Base-by-base conservation (phyloP, 495 filamentous ascomycete genomes). In the Articulospora tetracladia region DNA sequence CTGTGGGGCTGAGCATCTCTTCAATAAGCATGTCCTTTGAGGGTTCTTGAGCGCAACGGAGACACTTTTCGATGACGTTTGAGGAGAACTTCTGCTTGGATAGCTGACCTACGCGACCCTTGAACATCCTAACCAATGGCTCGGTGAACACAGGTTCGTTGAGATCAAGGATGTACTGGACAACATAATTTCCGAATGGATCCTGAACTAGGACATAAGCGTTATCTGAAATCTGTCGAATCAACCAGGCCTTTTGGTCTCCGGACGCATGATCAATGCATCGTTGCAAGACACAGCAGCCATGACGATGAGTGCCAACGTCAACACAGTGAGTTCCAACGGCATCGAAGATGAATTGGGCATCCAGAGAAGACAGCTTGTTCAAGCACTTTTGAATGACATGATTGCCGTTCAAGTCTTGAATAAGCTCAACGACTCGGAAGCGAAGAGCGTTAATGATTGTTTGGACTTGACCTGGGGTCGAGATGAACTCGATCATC, bases 61-160 rank as follows among this genome's bases (percentile, higher is more conserved):
- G 83, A 69, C 93, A 96, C 74, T 98, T 98, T 76, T 98, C 94
- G 58, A 98, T 91, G 52, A 98, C 94, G 67, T 98, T 98, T 56
- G 93, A 97, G 77, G 92, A 97, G 77, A 98, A 98, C 74, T 98
- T 98, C 73, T 98, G 95, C 74, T 91, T 94, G 3, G 95, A 96
- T 12, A 98, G 77, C 49, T 79, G 73, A 27, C 83, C 73, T 65
- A 98, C 85, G 64, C 89, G 84, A 58, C 86, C 86, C 26, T 77
- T 70, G 77, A 98, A 97, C 60, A 81, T 83, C 25, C 79, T 74
- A 55, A 94, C 92, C 12, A 98, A 75, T 0, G 92, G 93, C 62
- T 91, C 86, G 10, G 92, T 95, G 74, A 96, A 96, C 58, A 74
- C 76, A 1, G 84, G 73, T 69, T 97, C 91, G 58, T 86, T 87